A percentile compares a stretch with the other conserved stretches of the same genome.
phyloP scores from a whole-genome alignment of 108 stramenopile genomes.

The Pelagomonas calceolata region DNA sequence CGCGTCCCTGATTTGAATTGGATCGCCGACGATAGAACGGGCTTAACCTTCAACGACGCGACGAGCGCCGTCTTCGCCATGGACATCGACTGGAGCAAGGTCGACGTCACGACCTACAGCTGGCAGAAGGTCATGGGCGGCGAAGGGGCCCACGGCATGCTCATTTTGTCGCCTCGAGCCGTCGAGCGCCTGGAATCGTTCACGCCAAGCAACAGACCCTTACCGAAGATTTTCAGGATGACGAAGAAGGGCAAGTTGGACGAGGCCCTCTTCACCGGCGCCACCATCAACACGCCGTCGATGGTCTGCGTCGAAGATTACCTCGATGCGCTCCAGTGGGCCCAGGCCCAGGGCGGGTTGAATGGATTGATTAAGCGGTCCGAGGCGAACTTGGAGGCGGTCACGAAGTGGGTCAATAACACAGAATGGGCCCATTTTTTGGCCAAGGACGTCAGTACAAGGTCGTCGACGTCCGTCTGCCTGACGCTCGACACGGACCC shows the following conservation, averaged over 20 bases:
- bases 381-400: slow-evolving; percentile 71
- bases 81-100: slow-evolving; percentile 96
- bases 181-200: slow-evolving; percentile 92
- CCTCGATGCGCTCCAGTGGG: slow-evolving; percentile 94
- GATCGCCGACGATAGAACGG: slow-evolving; percentile 78
- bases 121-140: slow-evolving; percentile 99
- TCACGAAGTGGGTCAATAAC: slow-evolving; percentile 87
- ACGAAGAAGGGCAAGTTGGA: slow-evolving; percentile 94
- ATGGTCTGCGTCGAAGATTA: slow-evolving; percentile 99
- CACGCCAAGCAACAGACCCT: slow-evolving; percentile 81
- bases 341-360: slow-evolving; percentile 80
- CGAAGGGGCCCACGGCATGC: slow-evolving; percentile 96
- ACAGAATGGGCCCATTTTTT: slow-evolving; percentile 85
- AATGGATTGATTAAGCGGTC: slow-evolving; percentile 78
- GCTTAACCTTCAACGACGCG: slow-evolving; percentile 91
- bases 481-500: slow-evolving; percentile 76
- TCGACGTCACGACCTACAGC: slow-evolving; percentile 96
- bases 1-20: slow-evolving; percentile 61
- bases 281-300: slow-evolving; percentile 99
- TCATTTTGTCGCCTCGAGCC: slow-evolving; percentile 88
- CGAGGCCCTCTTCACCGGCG: slow-evolving; percentile 83
- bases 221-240: slow-evolving; percentile 99
- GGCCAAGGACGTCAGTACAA: slow-evolving; percentile 82
- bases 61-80: slow-evolving; percentile 98
- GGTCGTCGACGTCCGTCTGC: slow-evolving; percentile 93